Evolutionary conservation across 129 eudicot species (phyloP), one percentile per base, ranked within the genome.

Genomic region (Calendula officinalis): DNA sequence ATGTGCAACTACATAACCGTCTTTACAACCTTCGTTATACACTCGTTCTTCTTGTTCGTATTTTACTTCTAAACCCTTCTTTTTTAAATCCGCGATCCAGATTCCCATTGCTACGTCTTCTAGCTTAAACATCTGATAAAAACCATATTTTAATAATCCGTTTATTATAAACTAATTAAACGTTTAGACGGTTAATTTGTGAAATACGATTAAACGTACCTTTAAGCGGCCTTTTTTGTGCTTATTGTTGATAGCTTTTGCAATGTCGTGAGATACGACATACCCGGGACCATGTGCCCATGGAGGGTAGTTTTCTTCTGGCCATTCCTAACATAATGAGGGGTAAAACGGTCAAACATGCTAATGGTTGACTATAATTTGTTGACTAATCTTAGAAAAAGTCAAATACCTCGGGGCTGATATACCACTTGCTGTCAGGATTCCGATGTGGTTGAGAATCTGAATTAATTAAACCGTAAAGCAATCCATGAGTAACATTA

Each of bases 241-340:
- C 43, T 76, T 86, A 71, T 76, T 65, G 82, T 82, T 74, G 56
- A 92, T 68, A 44, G 85, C 85, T 22, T 70, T 88, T 57, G 99
- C 96, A 66, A 92, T 88, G 68, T 88, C 99, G 35, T 60, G 68
- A 34, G 99, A 77, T 6, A 92, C 81, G 17, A 85, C 89, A 44
- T 92, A 92, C 43, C 99, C 99, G 30, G 99, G 99, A 69, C 99
- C 99, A 55, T 88, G 94, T 34, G 99, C 99, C 89, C 89, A 92
- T 3, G 99, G 99, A 13, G 96, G 99, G 77, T 92, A 92, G 7
- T 48, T 74, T 10, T 88, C 92, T 62, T 83, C 89, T 0, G 89
- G 81, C 95, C 91, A 92, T 83, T 92, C 99, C 96, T 92, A 27
- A 8, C 30, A 60, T 50, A 80, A n/a, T 48, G 15, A 63, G 16